Conservation (phyloP, 2,329 filamentous ascomycete genomes). For the Colletotrichum sublineola region DNA sequence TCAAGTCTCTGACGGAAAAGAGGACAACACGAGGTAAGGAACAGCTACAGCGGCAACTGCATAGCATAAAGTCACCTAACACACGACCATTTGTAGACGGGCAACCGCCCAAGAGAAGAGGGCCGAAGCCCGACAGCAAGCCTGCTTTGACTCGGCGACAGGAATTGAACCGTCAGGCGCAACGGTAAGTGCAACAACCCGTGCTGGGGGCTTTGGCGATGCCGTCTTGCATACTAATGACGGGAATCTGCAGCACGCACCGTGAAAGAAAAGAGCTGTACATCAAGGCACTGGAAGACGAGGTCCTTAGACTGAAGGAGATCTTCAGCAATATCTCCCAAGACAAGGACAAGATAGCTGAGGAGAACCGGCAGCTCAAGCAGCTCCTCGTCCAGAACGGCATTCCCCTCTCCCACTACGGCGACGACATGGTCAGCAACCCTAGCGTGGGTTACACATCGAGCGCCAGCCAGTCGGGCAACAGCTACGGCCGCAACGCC, state of each 20-base stretch:
- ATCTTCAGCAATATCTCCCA: conserved; percentile 79
- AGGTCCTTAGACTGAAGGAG: conserved; percentile 90
- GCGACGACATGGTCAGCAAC: conserved; percentile 61
- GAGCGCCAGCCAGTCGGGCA: conserved; percentile 70
- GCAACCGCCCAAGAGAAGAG: conserved; percentile 87
- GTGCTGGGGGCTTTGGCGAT: not conserved
- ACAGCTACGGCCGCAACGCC: conserved; percentile 66
- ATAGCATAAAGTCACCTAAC: conserved; percentile 7
- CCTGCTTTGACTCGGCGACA: conserved; percentile 92
- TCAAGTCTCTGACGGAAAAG: conserved; percentile 79
- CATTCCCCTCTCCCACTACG: conserved; percentile 53
- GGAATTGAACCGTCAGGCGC: conserved; percentile 94
- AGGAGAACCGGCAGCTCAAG: conserved; percentile 84
- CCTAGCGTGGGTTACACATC: conserved; percentile 63
- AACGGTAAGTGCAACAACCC: conserved; percentile 73
- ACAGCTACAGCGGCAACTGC: conserved; percentile 6
- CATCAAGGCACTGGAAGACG: conserved; percentile 92
- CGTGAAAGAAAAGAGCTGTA: conserved; percentile 97
- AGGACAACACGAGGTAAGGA: conserved; percentile 79
- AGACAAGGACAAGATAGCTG: conserved; percentile 80
- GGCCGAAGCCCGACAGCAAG: conserved; percentile 96
- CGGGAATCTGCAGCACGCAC: conserved; percentile 78
- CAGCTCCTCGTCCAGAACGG: conserved; percentile 67
- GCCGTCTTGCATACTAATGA: conserved; percentile 38
- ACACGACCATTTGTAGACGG: conserved; percentile 70